These are phyloP conservation scores for Aspergillus fijiensis DNA, from an alignment of 2,329 filamentous ascomycete genomes.

Conservation along the genomic window DNA sequence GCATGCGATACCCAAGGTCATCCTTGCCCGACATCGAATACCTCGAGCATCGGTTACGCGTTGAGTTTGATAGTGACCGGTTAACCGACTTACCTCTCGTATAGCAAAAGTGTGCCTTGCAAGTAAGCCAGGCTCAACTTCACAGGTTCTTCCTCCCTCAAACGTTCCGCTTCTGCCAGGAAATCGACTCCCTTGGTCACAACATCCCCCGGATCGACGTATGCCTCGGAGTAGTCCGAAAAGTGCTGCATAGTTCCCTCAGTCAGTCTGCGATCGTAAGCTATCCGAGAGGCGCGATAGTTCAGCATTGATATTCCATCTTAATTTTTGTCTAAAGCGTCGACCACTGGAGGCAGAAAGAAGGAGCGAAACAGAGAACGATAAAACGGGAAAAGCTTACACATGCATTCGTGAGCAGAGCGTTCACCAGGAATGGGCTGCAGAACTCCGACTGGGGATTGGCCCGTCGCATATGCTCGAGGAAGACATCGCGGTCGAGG, in stretches of 20 bases:
- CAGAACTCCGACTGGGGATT: conserved; percentile 66
- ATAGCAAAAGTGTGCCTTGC: conserved; percentile 38
- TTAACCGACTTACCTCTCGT: conserved; percentile 29
- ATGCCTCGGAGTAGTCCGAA: conserved; percentile 41
- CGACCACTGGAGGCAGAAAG: too few species aligned
- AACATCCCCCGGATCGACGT: conserved; percentile 37
- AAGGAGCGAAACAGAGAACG: neutral
- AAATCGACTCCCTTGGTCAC: conserved; percentile 39
- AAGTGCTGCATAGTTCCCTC: conserved; percentile 29
- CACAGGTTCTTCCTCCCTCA: conserved; percentile 22
- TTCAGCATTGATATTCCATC: neutral
- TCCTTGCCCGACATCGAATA: conserved; percentile 39
- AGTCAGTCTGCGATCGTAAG: neutral
- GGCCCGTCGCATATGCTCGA: conserved; percentile 49
- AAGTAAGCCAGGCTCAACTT: conserved; percentile 32
- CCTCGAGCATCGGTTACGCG: conserved; percentile 17
- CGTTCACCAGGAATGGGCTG: conserved; percentile 84
- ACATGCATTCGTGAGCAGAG: conserved; percentile 66
- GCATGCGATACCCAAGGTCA: conserved; percentile 39
- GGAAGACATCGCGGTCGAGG: conserved; percentile 75
- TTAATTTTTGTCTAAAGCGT: too few species aligned
- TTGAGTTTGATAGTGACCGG: neutral
- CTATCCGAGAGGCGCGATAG: neutral
- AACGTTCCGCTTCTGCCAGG: conserved; percentile 37
- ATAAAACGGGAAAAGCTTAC: conserved; percentile 25